These are phyloP conservation scores for Starmerella etchellsii DNA, from an alignment of 805 yeast genomes.

Conservation along the genomic window DNA sequence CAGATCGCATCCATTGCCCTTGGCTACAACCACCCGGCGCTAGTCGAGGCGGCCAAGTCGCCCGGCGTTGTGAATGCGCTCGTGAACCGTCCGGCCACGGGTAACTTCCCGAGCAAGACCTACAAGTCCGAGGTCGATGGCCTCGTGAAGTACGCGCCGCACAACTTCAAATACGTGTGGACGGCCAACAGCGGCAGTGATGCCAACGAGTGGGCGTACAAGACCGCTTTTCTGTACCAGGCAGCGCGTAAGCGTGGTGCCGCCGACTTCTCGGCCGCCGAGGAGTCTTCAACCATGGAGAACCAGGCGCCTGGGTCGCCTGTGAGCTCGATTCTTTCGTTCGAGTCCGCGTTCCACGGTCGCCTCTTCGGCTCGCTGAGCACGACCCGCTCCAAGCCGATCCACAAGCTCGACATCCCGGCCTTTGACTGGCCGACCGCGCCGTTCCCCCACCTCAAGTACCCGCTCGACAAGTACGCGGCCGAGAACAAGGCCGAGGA, in stretches of 20 bases:
- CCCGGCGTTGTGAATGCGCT: constrained; percentile 60
- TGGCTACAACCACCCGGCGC: constrained; percentile 75
- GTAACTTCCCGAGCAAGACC: constrained; percentile 65
- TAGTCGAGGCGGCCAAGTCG: constrained; percentile 53
- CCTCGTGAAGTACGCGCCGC: constrained; percentile 62
- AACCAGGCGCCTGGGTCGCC: constrained; percentile 84
- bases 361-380: constrained; percentile 86
- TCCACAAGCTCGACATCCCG: constrained; percentile 80
- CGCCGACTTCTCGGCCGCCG: constrained; percentile 59
- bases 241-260: constrained; percentile 47
- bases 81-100: constrained; percentile 74
- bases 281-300: constrained; percentile 60
- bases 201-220: constrained; percentile 79
- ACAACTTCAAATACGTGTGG: constrained; percentile 65
- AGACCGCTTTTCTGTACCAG: constrained; percentile 76
- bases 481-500: constrained; percentile 66
- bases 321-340: constrained; percentile 70
- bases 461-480: constrained; percentile 61
- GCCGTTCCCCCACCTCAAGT: constrained; percentile 71
- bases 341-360: constrained; percentile 87
- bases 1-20: constrained; percentile 77
- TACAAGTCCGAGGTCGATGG: constrained; percentile 39
- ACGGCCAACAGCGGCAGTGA: constrained; percentile 75
- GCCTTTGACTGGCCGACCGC: constrained; percentile 96
- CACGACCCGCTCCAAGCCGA: constrained; percentile 84